Conservation (phyloP, 352 stramenopile genomes). For the Globisporangium carolinianum region DNA sequence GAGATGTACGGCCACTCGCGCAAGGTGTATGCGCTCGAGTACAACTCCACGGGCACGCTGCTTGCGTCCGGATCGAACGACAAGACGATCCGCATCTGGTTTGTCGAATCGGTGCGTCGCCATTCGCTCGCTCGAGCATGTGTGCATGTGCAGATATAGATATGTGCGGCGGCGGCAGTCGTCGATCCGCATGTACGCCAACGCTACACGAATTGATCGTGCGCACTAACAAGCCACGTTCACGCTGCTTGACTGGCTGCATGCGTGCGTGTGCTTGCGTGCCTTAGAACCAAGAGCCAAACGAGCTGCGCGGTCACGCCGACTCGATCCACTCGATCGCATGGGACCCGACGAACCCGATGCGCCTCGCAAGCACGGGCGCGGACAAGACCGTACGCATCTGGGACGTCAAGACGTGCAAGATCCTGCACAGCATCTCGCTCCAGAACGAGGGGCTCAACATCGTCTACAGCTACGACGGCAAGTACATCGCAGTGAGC, state of each 20-base stretch:
- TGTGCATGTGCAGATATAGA: neutral
- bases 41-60: conserved; percentile 62
- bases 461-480: conserved; percentile 74
- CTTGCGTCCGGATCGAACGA: conserved; percentile 79
- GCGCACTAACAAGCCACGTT: too few species aligned
- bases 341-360: conserved; percentile 63
- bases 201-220: neutral
- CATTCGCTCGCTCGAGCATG: neutral
- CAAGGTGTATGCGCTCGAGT: conserved; percentile 76
- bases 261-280: neutral
- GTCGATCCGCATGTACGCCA: too few species aligned
- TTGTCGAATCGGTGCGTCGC: conserved; percentile 38
- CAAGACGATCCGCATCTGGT: conserved; percentile 75
- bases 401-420: conserved; percentile 76
- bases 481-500: conserved; percentile 75
- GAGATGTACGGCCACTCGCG: conserved; percentile 78
- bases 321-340: conserved; percentile 65
- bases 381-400: conserved; percentile 81
- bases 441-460: conserved; percentile 69
- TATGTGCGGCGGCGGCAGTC: neutral
- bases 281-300: conserved; percentile 40
- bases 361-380: conserved; percentile 59
- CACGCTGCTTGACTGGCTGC: neutral
- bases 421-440: conserved; percentile 72
- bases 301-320: conserved; percentile 62